Base-by-base conservation (phyloP, 2,329 filamentous ascomycete species). In the Ploettnerulaceae sp. region DNA sequence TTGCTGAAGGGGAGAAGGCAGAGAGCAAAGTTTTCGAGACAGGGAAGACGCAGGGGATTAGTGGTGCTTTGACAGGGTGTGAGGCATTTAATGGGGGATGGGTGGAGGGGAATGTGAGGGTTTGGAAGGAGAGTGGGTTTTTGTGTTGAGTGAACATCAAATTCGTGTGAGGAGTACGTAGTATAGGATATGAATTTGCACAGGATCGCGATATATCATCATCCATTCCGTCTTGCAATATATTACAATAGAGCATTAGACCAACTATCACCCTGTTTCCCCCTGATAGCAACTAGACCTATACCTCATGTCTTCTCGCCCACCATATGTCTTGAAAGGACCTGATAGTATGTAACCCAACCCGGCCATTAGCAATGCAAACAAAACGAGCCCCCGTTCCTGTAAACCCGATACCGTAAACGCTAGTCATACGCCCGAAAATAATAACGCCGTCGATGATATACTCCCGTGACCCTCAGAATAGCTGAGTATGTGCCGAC, bases 71-170 rank as follows among this genome's bases (percentile, higher is more conserved):
- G 48, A 56, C 48, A 29, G 47, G 40, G 1, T 59, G 51, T 45
- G 44, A 42, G 17, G 29, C 34, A 11, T 50, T 62, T 20, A 44
- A 48, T 36, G 22, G 25, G 22, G 49, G 48, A 22, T 60, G 56
- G 57, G 36, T 60, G 7, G 31, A 43, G 24, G 34, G 40, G 6
- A 54, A 53, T 51, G 26, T 61, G 26, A 31, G 42, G 47, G 45
- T 44, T 31, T 61, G 59, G 59, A 58, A 36, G 47, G 47, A 53
- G 36, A 25, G 24, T 20, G 53, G 55, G 8, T 59, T 60, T 51
- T 44, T 56, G 45, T 17, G 8, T 35, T 47, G 31, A 41, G 14
- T 6, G 32, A 18, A 17, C 8, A 34, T 34, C 31, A 34, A 11
- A 25, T 20, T n/a, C 7, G 15, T 7, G 33, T 6, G 6, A 17